Evolutionary conservation across 164 flowering plant species (phyloP).

Genomic region (Nelumbo lutea): DNA sequence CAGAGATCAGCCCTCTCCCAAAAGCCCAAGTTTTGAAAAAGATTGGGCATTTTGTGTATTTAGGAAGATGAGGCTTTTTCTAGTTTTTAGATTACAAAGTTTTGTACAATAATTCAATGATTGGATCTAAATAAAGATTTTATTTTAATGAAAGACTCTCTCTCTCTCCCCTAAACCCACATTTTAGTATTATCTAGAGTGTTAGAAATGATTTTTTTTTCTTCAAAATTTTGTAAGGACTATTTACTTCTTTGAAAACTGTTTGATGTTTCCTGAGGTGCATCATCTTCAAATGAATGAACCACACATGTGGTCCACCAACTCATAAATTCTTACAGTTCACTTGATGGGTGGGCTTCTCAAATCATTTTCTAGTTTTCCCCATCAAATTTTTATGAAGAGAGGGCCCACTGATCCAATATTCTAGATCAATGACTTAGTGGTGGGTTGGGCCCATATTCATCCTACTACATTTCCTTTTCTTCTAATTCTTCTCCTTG

Average conservation of each 20-base stretch:
- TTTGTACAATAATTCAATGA: background rate
- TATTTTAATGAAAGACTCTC: background rate
- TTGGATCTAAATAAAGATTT: background rate
- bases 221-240: too few species aligned
- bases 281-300: background rate
- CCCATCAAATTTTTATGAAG: background rate
- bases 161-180: background rate
- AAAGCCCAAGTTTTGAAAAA: constrained; percentile 15
- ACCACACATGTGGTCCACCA: constrained; percentile 2
- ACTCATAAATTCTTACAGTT: background rate
- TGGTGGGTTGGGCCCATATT: background rate
- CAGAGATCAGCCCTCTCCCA: constrained; percentile 38
- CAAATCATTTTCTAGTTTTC: background rate
- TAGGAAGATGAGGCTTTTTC: constrained; percentile 49
- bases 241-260: background rate
- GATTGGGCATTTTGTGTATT: constrained; percentile 16
- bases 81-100: background rate
- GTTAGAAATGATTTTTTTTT: constrained; percentile 15
- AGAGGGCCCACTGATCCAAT: background rate
- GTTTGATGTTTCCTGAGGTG: background rate
- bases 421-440: background rate
- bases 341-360: background rate
- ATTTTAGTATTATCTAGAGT: background rate
- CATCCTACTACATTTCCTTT: constrained; percentile 4
- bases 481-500: constrained; percentile 4